A percentile compares a stretch with the other conserved stretches of the same genome.
These are phyloP conservation scores for Adansonia rubrostipa DNA, from an alignment of 441 rosid genomes.

Conservation along the genomic window DNA sequence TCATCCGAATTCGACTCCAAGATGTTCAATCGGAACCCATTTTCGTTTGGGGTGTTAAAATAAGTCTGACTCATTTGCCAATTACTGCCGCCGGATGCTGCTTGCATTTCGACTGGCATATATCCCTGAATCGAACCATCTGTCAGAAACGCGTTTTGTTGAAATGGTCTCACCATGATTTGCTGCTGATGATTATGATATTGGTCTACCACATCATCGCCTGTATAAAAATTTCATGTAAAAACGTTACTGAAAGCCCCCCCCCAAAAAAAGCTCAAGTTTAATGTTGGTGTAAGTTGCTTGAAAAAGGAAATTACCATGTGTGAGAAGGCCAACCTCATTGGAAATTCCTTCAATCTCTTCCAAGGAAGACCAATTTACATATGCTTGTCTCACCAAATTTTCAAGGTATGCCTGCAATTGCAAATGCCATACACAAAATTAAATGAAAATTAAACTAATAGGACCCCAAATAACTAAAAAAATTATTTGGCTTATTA, in stretches of 20 bases:
- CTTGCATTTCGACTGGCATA: constrained; percentile 22
- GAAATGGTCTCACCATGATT: constrained; percentile 25
- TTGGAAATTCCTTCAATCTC: constrained; percentile 46
- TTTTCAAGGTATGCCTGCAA: constrained; percentile 35
- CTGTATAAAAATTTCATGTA: constrained; percentile 23
- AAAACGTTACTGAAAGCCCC: background rate
- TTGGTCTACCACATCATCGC: constrained; percentile 41
- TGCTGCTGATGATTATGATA: constrained; percentile 32
- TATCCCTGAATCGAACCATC: constrained; percentile 32
- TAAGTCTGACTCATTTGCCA: constrained; percentile 35
- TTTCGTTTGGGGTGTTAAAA: constrained; percentile 26
- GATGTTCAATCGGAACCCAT: constrained; percentile 35
- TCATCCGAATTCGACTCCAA: constrained; percentile 50
- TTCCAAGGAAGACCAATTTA: constrained; percentile 53
- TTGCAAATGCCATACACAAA: background rate
- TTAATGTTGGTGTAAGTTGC: background rate
- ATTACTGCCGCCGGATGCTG: constrained; percentile 17
- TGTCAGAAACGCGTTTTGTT: constrained; percentile 26
- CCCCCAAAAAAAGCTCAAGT: background rate
- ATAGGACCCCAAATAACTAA: background rate
- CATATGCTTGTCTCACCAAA: constrained; percentile 61
- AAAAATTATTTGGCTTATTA: background rate
- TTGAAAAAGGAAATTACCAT: constrained; percentile 45
- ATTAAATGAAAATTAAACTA: constrained; percentile 32
- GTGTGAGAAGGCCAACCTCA: constrained; percentile 54